Percentiles rank a stretch among this genome's conserved stretches.
phyloP scores from a whole-genome alignment of 805 yeast species.

The Soucietia sequanensis region DNA sequence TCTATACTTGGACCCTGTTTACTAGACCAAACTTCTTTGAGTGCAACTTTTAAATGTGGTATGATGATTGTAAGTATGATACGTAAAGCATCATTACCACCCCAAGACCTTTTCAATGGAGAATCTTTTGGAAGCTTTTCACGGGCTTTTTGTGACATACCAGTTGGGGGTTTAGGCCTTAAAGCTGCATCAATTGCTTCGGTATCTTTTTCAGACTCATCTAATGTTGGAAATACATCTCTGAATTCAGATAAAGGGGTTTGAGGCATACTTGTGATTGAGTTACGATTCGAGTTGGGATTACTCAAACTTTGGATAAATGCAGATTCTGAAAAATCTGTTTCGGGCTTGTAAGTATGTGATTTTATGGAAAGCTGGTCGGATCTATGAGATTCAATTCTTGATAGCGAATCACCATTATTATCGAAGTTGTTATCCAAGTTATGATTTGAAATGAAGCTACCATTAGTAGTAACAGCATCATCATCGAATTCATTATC shows the following conservation, averaged over 20 bases:
- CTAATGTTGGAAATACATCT: slow-evolving; percentile 1
- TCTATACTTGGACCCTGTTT: slow-evolving; percentile 18
- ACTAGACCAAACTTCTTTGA: slow-evolving; percentile 26
- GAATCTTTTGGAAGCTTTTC: slow-evolving; percentile 52
- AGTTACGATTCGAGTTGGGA: not conserved
- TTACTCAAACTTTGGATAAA: slow-evolving; percentile 8
- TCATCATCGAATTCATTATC: slow-evolving; percentile 8
- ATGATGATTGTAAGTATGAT: slow-evolving; percentile 41
- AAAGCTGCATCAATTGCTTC: slow-evolving; percentile 39
- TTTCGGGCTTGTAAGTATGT: not conserved
- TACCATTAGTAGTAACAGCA: not conserved
- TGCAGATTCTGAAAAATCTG: slow-evolving; percentile 6
- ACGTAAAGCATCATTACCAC: slow-evolving; percentile 51
- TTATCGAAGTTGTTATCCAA: not conserved
- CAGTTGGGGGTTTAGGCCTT: slow-evolving; percentile 53
- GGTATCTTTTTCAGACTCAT: not conserved
- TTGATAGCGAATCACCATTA: slow-evolving; percentile 1
- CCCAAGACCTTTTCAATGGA: slow-evolving; percentile 53
- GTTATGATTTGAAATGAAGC: not conserved
- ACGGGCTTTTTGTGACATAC: slow-evolving; percentile 58
- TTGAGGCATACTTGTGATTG: slow-evolving; percentile 2
- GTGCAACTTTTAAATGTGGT: slow-evolving; percentile 29
- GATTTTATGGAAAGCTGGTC: slow-evolving; percentile 8
- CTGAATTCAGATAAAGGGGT: slow-evolving; percentile 4
- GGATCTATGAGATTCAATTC: slow-evolving; percentile 8